Percentiles rank a stretch among this genome's conserved stretches.
Conservation (phyloP, 2,329 filamentous ascomycete genomes). For the Neonectria neomacrospora region DNA sequence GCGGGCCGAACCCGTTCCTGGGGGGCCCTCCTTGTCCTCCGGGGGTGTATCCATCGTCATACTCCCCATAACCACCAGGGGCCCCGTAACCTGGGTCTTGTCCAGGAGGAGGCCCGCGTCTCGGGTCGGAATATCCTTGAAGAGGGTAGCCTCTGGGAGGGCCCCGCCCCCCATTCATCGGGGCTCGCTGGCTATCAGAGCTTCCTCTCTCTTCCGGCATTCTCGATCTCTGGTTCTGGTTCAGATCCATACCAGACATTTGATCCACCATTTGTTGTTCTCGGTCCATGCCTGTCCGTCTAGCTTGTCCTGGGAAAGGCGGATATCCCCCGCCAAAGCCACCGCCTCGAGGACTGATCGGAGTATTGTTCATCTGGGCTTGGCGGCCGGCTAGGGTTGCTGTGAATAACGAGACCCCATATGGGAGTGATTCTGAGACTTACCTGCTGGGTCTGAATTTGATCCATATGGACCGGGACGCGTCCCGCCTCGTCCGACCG, state of each 20-base stretch:
- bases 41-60: conserved; percentile 42
- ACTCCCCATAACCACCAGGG: conserved; percentile 42
- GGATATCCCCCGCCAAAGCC: conserved; percentile 40
- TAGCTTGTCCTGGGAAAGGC: conserved; percentile 35
- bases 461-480: conserved; percentile 55
- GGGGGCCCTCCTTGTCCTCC: conserved; percentile 45
- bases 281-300: conserved; percentile 40
- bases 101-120: conserved; percentile 44
- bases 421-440: conserved; percentile 33
- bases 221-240: conserved; percentile 32
- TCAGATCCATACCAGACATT: conserved; percentile 51
- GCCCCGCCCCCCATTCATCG: conserved; percentile 42
- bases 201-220: conserved; percentile 39
- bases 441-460: conserved; percentile 56
- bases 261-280: conserved; percentile 48
- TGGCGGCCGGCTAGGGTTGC: conserved; percentile 42
- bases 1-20: conserved; percentile 60
- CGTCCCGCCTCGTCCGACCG: conserved; percentile 52
- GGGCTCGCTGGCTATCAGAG: conserved; percentile 40
- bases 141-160: conserved; percentile 49
- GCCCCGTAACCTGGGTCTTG: conserved; percentile 40
- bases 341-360: conserved; percentile 45
- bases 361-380: conserved; percentile 47
- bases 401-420: conserved; percentile 27
- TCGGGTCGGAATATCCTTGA: conserved; percentile 45